Conservation (phyloP, 2,329 filamentous ascomycete genomes). For the Fusarium poae region DNA sequence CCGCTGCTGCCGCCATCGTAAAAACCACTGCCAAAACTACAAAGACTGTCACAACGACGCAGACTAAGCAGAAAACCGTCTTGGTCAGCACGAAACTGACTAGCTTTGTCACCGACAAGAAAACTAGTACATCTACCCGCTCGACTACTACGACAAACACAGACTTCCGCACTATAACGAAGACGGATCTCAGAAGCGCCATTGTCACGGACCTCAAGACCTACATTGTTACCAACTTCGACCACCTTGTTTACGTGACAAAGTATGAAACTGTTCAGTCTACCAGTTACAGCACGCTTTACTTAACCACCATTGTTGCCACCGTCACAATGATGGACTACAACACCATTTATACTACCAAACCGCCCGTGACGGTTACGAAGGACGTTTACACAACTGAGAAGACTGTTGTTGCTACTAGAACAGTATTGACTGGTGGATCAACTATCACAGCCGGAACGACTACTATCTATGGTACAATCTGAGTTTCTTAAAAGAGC, state of each 20-base stretch:
- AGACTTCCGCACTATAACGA: background rate
- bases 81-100: background rate
- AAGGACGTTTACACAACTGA: background rate
- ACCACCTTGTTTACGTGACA: background rate
- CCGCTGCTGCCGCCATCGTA: background rate
- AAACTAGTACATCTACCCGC: background rate
- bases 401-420: background rate
- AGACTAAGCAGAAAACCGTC: background rate
- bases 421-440: background rate
- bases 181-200: background rate
- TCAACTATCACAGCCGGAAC: background rate
- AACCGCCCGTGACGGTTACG: background rate
- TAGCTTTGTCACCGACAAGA: rapidly evolving
- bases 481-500: background rate
- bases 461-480: background rate
- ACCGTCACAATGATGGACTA: background rate
- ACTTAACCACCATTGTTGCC: background rate
- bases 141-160: background rate
- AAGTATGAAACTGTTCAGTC: background rate
- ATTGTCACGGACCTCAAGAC: background rate
- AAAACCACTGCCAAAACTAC: background rate
- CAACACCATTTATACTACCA: background rate
- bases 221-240: background rate
- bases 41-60: background rate
- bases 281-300: background rate